These are phyloP conservation scores for Penicillium hesseltinei DNA, from an alignment of 2,329 filamentous ascomycete genomes.

Conservation along the genomic window DNA sequence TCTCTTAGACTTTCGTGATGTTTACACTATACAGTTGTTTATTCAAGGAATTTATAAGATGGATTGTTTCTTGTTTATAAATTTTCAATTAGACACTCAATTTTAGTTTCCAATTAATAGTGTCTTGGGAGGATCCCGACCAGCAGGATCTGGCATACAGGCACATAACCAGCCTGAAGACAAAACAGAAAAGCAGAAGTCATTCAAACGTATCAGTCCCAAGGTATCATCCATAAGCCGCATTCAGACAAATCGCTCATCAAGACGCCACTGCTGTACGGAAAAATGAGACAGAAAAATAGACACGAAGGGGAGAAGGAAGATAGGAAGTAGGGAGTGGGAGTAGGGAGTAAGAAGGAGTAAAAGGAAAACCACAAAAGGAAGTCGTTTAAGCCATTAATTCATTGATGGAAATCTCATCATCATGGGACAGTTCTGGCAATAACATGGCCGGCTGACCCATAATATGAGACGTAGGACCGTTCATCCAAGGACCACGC, in stretches of 20 bases:
- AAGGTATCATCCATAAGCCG: conserved; percentile 23
- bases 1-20: not conserved
- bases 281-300: conserved; percentile 18
- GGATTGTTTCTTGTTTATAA: not conserved
- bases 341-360: not conserved
- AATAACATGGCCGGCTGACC: conserved; percentile 35
- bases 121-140: conserved; percentile 1
- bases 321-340: not conserved
- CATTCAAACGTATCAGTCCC: conserved; percentile 12
- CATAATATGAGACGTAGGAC: conserved; percentile 31
- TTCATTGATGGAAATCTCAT: conserved; percentile 38
- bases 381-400: conserved; percentile 28
- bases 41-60: not conserved
- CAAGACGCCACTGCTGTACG: conserved; percentile 24
- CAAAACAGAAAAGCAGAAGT: conserved; percentile 5
- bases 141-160: conserved; percentile 7
- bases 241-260: conserved; percentile 21
- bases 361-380: not conserved
- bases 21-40: not conserved
- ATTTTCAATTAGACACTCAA: not conserved
- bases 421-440: conserved; percentile 31
- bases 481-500: conserved; percentile 72
- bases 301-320: conserved; percentile 1
- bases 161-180: not conserved
- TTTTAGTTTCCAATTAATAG: not conserved